Conservation (phyloP, 192 early-diverging fungal species). For the Gryganskiella cystojenkinii region DNA sequence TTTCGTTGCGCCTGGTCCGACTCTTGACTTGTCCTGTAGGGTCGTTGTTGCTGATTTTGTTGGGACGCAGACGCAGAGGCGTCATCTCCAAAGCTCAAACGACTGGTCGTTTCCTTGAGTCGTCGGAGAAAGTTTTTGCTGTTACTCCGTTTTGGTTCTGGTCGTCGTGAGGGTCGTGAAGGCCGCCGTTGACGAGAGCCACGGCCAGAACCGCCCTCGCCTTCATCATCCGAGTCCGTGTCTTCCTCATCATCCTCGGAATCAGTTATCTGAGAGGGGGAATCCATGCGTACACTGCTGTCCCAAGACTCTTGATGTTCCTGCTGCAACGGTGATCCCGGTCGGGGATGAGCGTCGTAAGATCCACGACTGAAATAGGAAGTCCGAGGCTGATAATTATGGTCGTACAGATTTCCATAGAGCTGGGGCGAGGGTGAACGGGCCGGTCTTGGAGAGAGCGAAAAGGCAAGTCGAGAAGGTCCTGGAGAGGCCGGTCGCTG, state of each 20-base stretch:
- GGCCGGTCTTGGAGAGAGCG: slow-evolving; percentile 23
- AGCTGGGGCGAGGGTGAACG: slow-evolving; percentile 48
- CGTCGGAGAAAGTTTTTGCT: slow-evolving; percentile 40
- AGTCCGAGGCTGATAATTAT: slow-evolving; percentile 8
- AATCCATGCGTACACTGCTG: slow-evolving; percentile 13
- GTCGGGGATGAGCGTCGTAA: slow-evolving; percentile 31
- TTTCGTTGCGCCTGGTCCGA: slow-evolving; percentile 8
- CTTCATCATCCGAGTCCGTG: slow-evolving; percentile 25
- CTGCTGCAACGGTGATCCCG: slow-evolving; percentile 38
- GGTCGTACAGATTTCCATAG: slow-evolving; percentile 15
- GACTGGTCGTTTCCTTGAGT: slow-evolving; percentile 28
- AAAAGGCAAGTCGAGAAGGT: slow-evolving; percentile 32
- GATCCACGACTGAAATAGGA: slow-evolving; percentile 30
- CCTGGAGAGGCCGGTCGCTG: slow-evolving; percentile 27
- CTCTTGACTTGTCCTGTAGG: slow-evolving; percentile 13
- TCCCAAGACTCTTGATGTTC: slow-evolving; percentile 46
- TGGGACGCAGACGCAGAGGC: no score
- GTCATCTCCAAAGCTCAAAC: slow-evolving; percentile 33
- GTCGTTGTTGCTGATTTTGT: no score
- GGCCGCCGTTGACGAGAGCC: no score
- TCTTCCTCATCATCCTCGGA: slow-evolving; percentile 14
- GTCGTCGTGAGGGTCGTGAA: slow-evolving; percentile 4
- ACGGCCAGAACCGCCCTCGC: not conserved
- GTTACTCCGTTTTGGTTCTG: slow-evolving; percentile 6
- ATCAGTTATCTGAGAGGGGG: slow-evolving; percentile 13